Percentiles rank a stretch among this genome's conserved stretches.
Evolutionary conservation across 2,329 filamentous ascomycete species (phyloP).

Genomic region (Lasiodiplodia citricola): DNA sequence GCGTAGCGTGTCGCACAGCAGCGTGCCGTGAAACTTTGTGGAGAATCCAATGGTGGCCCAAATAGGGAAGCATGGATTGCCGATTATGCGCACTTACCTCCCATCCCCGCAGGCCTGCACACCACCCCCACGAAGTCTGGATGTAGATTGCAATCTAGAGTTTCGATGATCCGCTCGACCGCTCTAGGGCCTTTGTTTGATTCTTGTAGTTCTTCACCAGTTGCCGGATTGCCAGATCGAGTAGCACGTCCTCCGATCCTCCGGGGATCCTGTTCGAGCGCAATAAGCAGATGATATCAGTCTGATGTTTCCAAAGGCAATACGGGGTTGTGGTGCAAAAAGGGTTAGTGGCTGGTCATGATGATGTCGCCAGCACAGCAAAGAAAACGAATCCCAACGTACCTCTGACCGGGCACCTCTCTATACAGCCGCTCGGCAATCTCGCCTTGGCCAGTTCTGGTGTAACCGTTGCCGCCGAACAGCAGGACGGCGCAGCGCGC

Average conservation of each 20-base stretch:
- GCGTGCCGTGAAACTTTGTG: not conserved
- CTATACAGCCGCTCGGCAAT: conserved; percentile 70
- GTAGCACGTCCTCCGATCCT: conserved; percentile 74
- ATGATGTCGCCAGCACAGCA: not conserved
- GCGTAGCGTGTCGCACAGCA: not conserved
- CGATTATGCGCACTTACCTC: not conserved
- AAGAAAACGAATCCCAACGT: conserved; percentile 22
- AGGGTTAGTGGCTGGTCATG: not conserved
- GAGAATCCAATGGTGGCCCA: not conserved
- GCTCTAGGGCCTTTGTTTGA: conserved; percentile 60
- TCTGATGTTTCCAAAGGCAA: not conserved
- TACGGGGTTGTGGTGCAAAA: not conserved
- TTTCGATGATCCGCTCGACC: conserved; percentile 49
- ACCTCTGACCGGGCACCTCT: conserved; percentile 63
- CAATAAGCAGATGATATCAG: not conserved
- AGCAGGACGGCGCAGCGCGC: conserved; percentile 71
- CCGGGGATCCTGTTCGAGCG: conserved; percentile 61
- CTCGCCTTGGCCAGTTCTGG: conserved; percentile 71
- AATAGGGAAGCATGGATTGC: not conserved
- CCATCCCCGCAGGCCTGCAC: not conserved
- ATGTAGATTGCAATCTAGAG: conserved; percentile 37
- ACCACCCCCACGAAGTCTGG: not conserved
- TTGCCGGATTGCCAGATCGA: conserved; percentile 72
- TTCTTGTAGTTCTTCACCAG: conserved; percentile 71
- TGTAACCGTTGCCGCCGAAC: conserved; percentile 77